phyloP scores from a whole-genome alignment of 108 stramenopile genomes.

The Pseudonitzschia delicatissima region DNA sequence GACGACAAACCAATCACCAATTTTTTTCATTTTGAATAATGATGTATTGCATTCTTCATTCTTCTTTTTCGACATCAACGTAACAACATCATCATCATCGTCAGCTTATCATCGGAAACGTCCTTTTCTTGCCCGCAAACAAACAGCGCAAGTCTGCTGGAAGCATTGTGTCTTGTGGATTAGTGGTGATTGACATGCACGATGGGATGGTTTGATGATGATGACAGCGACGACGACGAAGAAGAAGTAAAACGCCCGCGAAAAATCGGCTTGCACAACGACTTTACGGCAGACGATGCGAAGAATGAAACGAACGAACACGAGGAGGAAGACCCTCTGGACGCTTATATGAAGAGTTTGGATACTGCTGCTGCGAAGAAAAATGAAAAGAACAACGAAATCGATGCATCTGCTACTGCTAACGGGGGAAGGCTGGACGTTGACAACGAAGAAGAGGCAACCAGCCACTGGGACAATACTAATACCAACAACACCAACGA shows the following conservation, averaged over 20 bases:
- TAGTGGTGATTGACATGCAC: background rate
- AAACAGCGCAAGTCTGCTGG: no score
- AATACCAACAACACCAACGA: background rate
- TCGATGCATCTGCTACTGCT: background rate
- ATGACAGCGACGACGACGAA: slow-evolving; percentile 32
- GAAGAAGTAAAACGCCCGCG: background rate
- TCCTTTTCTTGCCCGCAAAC: no score
- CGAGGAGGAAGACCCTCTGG: slow-evolving; percentile 78
- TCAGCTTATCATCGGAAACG: background rate
- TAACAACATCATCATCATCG: background rate
- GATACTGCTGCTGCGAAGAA: slow-evolving; percentile 1
- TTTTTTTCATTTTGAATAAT: no score
- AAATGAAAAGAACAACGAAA: background rate
- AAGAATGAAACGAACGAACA: background rate
- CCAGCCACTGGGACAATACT: slow-evolving; percentile 55
- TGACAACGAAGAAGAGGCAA: slow-evolving; percentile 84
- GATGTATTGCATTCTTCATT: background rate
- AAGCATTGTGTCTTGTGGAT: background rate
- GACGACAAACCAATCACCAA: no score
- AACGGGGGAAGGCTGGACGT: slow-evolving; percentile 51
- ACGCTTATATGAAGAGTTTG: slow-evolving; percentile 80
- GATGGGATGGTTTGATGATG: slow-evolving; percentile 59
- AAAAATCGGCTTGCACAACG: background rate
- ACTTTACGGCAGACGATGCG: background rate
- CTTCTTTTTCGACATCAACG: background rate